These are phyloP conservation scores for Yarrowia sp. DNA, from an alignment of 805 yeast genomes.

Conservation along the genomic window DNA sequence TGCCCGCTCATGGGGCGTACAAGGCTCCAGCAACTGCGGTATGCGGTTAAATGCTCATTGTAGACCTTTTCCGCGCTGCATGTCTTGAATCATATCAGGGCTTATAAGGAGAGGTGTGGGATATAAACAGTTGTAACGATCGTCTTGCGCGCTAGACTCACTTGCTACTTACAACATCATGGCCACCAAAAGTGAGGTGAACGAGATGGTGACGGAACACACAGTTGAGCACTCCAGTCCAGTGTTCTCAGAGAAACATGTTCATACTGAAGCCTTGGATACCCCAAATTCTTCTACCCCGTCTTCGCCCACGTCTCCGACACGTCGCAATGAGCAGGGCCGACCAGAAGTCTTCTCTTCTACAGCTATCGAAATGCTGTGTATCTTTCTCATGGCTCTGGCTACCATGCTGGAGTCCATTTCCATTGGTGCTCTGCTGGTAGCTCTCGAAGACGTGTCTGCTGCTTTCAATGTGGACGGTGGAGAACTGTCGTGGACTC, in stretches of 20 bases:
- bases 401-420: slow-evolving; percentile 56
- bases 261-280: neutral
- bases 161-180: neutral
- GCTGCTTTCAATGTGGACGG: slow-evolving; percentile 52
- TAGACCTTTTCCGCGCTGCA: neutral
- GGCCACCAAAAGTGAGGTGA: neutral
- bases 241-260: neutral
- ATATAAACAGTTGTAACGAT: too few relatives aligned
- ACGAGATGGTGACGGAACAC: neutral
- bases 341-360: slow-evolving; percentile 10
- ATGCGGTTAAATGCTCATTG: too few relatives aligned
- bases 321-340: slow-evolving; percentile 7
- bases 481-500: slow-evolving; percentile 56
- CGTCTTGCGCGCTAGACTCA: too few relatives aligned
- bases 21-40: too few relatives aligned
- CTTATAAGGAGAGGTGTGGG: neutral
- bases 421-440: slow-evolving; percentile 51
- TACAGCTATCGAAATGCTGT: slow-evolving; percentile 47
- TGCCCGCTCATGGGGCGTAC: neutral
- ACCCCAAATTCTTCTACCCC: too few relatives aligned
- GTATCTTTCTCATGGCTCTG: slow-evolving; percentile 50
- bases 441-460: slow-evolving; percentile 52
- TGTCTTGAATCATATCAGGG: neutral
- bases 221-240: neutral
- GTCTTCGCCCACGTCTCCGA: neutral